These are phyloP conservation scores for Saccharomyces hybrid DNA, from an alignment of 1,139 yeast genomes.

Conservation along the genomic window DNA sequence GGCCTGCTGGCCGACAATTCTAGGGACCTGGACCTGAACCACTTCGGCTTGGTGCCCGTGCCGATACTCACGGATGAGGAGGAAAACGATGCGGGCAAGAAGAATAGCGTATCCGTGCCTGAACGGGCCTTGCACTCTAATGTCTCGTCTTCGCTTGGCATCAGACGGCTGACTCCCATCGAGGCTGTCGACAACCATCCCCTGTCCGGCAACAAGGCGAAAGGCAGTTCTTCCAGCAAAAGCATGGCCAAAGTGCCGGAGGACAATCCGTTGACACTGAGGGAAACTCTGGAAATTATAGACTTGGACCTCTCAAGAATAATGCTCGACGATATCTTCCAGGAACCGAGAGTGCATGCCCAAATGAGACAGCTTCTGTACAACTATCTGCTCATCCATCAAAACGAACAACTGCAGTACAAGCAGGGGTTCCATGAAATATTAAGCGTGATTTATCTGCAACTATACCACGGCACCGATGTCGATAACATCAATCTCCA, in stretches of 20 bases:
- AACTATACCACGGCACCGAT: constrained; percentile 31
- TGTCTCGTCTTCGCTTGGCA: neutral
- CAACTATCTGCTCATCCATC: constrained; percentile 33
- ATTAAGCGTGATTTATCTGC: constrained; percentile 50
- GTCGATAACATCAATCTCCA: constrained; percentile 13
- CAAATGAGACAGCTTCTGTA: constrained; percentile 47
- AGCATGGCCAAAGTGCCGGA: constrained; percentile 2
- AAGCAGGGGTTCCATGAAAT: constrained; percentile 69
- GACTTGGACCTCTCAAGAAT: constrained; percentile 56
- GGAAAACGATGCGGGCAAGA: constrained; percentile 7
- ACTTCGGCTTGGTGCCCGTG: constrained; percentile 7
- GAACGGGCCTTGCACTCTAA: neutral
- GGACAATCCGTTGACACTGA: constrained; percentile 11
- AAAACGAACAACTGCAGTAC: constrained; percentile 36
- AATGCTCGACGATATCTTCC: constrained; percentile 49
- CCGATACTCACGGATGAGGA: constrained; percentile 9
- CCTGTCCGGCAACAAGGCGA: constrained; percentile 4
- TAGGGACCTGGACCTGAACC: neutral
- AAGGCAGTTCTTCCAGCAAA: neutral
- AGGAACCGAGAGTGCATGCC: constrained; percentile 32
- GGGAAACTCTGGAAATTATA: constrained; percentile 41
- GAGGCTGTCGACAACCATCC: constrained; percentile 11
- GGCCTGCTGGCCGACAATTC: neutral
- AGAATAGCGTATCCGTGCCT: neutral
- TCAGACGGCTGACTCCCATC: constrained; percentile 10